Evolutionary conservation across 2,329 filamentous ascomycete genomes (phyloP).

Genomic region (Lecanicillium sp.): DNA sequence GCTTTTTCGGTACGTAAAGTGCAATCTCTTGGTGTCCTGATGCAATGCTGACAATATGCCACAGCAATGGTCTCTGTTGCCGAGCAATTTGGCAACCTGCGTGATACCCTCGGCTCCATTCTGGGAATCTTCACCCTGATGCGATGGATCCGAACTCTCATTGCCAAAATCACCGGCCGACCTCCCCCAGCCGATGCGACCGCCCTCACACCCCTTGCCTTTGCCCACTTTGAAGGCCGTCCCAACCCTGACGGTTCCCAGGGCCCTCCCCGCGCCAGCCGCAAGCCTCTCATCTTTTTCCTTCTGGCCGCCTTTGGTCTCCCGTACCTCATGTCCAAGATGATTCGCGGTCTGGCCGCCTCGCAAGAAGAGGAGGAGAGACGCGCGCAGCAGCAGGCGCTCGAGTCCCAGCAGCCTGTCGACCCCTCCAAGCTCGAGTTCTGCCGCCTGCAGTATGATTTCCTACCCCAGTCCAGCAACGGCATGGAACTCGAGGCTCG

Average conservation of each 20-base stretch:
- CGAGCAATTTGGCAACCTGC: constrained; percentile 89
- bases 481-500: constrained; percentile 80
- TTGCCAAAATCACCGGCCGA: constrained; percentile 88
- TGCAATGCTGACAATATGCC: constrained; percentile 7
- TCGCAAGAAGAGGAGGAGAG: constrained; percentile 77
- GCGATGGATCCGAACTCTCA: constrained; percentile 84
- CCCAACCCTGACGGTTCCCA: constrained; percentile 52
- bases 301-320: constrained; percentile 88
- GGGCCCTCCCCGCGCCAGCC: constrained; percentile 64
- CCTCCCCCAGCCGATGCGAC: constrained; percentile 82
- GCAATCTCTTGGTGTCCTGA: not conserved
- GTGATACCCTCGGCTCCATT: constrained; percentile 86
- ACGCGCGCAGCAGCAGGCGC: constrained; percentile 41
- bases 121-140: constrained; percentile 93
- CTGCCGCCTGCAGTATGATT: constrained; percentile 91
- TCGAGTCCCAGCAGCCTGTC: constrained; percentile 47
- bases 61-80: constrained; percentile 95
- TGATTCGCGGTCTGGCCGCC: constrained; percentile 76
- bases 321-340: constrained; percentile 93
- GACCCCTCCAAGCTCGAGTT: constrained; percentile 93
- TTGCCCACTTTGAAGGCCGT: constrained; percentile 79
- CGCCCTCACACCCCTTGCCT: constrained; percentile 81
- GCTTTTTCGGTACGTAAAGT: constrained; percentile 78
- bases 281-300: constrained; percentile 96
- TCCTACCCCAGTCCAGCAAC: constrained; percentile 66